These are phyloP conservation scores for Ophiorrhiza pumila DNA, from an alignment of 257 asterid species.

Conservation along the genomic window DNA sequence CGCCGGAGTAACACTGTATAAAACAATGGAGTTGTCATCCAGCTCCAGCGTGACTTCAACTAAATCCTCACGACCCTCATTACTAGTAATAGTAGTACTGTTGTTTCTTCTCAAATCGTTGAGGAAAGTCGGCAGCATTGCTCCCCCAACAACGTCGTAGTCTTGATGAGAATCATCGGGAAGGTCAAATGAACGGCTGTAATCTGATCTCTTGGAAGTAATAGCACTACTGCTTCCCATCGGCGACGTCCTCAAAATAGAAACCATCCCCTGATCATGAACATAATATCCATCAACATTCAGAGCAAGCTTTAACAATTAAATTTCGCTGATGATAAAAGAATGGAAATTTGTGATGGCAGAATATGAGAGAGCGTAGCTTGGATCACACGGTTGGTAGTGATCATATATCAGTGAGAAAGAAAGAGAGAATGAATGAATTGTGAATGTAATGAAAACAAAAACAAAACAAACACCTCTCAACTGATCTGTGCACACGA, in stretches of 20 bases:
- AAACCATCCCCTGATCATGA: not conserved
- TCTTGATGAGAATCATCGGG: conserved; percentile 34
- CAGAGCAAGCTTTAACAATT: too few species aligned
- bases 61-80: conserved; percentile 37
- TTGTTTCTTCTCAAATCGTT: conserved; percentile 49
- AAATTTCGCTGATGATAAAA: not conserved
- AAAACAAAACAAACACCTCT: conserved; percentile 41
- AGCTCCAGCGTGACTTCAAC: conserved; percentile 84
- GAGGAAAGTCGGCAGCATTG: conserved; percentile 85
- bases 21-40: conserved; percentile 49
- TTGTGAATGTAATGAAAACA: conserved; percentile 8
- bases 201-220: conserved; percentile 26
- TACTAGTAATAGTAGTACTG: too few species aligned
- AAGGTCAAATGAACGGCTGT: conserved; percentile 50
- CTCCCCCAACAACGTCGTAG: conserved; percentile 41
- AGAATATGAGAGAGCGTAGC: not conserved
- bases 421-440: not conserved
- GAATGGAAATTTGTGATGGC: too few species aligned
- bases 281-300: not conserved
- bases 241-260: conserved; percentile 42
- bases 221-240: conserved; percentile 37
- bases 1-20: conserved; percentile 40
- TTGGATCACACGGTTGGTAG: conserved; percentile 31
- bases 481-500: conserved; percentile 42
- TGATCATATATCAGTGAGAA: not conserved